Evolutionary conservation across 2,329 filamentous ascomycete genomes (phyloP), one percentile per base, ranked within the genome.

Genomic region (Colletotrichum simmondsii): DNA sequence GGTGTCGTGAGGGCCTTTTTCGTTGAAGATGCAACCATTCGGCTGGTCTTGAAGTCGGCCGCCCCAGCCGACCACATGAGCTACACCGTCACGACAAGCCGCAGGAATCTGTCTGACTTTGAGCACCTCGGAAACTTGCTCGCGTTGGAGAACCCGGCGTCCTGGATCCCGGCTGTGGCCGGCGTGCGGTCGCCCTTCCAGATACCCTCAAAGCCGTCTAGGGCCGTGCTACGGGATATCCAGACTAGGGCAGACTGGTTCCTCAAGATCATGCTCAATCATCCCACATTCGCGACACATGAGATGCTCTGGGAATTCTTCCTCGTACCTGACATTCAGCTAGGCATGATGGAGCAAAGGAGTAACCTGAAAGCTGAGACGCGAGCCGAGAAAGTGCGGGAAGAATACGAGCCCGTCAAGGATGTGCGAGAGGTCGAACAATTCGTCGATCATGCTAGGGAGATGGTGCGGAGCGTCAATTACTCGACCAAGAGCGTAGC

Each of bases 241-340:
- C 97, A 99, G 80, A 85, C 95, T 57, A 91, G 93, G 19, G 91
- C 98, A 24, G 95, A 99, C 82, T 93, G 91, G 76, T 98, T 98
- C 78, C 85, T 99, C 77, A 94, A 94, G 76, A 94, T 95, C 22
- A 88, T 99, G 75, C 88, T 99, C 30, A 88, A 90, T 10, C 97
- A 99, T 79, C 93, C 96, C 4, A 98, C 97, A 0, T 98, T 99
- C 80, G 90, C 95, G 0, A 98, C 94, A 0, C 97, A 99, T 79
- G 97, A 99, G 84, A 95, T 98, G 89, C 88, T 99, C 2, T 99
- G 97, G 97, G 97, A 99, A 78, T 99, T 99, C 84, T 98, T 99
- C 83, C 88, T 99, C 0, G 95, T 99, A 14, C 97, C 97, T 1
- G 97, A 99, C 77, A 91, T 99, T 62, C 94, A 98, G 80, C 89